phyloP scores from a whole-genome alignment of 495 filamentous ascomycete genomes.

The Aspergillus bridgeri region DNA sequence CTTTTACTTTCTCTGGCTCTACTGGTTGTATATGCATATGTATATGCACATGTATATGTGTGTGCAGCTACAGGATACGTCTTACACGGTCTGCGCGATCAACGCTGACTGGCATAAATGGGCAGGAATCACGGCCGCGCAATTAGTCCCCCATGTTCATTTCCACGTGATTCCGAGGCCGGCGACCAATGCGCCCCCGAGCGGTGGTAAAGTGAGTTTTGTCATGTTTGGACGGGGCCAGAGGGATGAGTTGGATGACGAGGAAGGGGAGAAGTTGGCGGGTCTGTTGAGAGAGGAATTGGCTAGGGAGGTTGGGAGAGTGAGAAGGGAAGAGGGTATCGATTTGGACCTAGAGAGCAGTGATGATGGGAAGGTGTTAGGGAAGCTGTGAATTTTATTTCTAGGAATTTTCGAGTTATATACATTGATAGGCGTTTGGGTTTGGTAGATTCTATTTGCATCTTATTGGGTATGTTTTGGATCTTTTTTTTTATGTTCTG shows the following conservation, averaged over 20 bases:
- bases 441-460: not conserved
- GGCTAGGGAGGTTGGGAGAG: conserved; percentile 49
- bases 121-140: conserved; percentile 71
- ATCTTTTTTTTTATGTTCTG: not conserved
- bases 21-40: too few relatives aligned
- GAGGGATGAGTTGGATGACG: conserved; percentile 82
- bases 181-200: conserved; percentile 21
- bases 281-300: conserved; percentile 59
- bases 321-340: conserved; percentile 41
- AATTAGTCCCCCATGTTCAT: conserved; percentile 88
- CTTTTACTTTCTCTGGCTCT: conserved; percentile 7
- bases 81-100: too few relatives aligned
- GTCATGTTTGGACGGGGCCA: conserved; percentile 80
- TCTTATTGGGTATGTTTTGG: not conserved
- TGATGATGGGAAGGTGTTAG: conserved; percentile 1
- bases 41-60: too few relatives aligned
- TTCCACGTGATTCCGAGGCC: conserved; percentile 87
- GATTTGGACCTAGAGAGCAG: conserved; percentile 31
- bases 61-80: too few relatives aligned
- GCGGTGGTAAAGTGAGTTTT: conserved; percentile 53
- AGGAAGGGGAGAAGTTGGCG: conserved; percentile 66
- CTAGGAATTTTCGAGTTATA: not conserved
- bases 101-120: not conserved
- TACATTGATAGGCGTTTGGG: not conserved
- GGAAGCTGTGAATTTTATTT: conserved; percentile 24